Percentiles rank a stretch among this genome's conserved stretches.
phyloP scores from a whole-genome alignment of 176 grass and related monocot genomes.

The Thalia dealbata region DNA sequence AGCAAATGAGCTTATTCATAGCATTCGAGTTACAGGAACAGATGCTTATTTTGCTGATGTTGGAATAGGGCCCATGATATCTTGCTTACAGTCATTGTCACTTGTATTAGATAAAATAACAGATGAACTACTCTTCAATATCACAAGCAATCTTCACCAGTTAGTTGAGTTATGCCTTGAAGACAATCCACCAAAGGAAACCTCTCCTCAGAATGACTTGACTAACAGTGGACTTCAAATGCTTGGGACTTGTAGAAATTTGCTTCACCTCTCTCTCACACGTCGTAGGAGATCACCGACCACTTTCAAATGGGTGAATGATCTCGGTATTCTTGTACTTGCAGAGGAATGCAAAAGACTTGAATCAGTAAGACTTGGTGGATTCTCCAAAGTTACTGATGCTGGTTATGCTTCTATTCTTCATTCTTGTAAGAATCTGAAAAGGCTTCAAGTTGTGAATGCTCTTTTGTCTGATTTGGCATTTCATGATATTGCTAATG shows the following conservation, averaged over 20 bases:
- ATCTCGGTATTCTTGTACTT: conserved; percentile 80
- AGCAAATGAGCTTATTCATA: conserved; percentile 37
- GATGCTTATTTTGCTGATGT: neutral
- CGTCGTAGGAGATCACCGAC: conserved; percentile 35
- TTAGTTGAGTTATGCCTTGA: conserved; percentile 77
- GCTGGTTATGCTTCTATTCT: conserved; percentile 80
- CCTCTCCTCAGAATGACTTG: conserved; percentile 51
- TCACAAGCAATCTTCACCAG: conserved; percentile 45
- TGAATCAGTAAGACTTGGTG: conserved; percentile 69
- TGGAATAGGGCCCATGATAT: conserved; percentile 13
- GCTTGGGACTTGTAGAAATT: conserved; percentile 61
- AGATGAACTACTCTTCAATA: conserved; percentile 50
- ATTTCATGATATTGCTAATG: conserved; percentile 67
- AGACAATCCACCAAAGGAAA: conserved; percentile 45
- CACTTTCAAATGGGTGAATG: conserved; percentile 75
- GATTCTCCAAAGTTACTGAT: conserved; percentile 91
- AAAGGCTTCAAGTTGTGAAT: conserved; percentile 66
- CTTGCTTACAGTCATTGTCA: conserved; percentile 53
- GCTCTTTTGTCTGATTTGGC: conserved; percentile 75
- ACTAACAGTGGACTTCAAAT: conserved; percentile 72
- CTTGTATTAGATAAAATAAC: conserved; percentile 73
- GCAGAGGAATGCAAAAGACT: conserved; percentile 81
- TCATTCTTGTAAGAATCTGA: conserved; percentile 68
- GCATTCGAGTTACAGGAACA: conserved; percentile 8
- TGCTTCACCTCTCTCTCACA: conserved; percentile 59